Evolutionary conservation across 352 stramenopile species (phyloP).

Genomic region (Halophytophthora batemanensis): DNA sequence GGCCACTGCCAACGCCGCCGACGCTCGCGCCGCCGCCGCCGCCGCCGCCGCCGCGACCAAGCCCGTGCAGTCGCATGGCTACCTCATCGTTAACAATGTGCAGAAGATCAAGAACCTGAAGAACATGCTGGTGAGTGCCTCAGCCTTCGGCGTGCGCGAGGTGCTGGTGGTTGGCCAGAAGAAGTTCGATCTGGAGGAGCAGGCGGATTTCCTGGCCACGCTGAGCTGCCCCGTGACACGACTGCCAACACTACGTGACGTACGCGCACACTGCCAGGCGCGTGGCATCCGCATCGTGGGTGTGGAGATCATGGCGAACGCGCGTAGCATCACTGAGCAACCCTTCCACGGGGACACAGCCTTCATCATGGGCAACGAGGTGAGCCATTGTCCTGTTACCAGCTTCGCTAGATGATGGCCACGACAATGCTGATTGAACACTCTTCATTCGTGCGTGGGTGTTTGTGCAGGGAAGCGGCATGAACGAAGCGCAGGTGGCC

Average conservation of each 20-base stretch:
- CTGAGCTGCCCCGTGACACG: constrained; percentile 56
- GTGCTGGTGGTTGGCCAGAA: constrained; percentile 90
- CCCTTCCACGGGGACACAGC: constrained; percentile 83
- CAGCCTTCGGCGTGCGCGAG: constrained; percentile 75
- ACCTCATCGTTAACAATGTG: constrained; percentile 93
- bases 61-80: constrained; percentile 43
- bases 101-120: constrained; percentile 90
- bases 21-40: too few species aligned
- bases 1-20: too few species aligned
- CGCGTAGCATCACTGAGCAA: constrained; percentile 64
- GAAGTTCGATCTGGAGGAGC: constrained; percentile 65
- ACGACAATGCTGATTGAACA: not conserved
- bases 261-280: constrained; percentile 54
- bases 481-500: constrained; percentile 89
- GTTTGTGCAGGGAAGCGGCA: constrained; percentile 72
- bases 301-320: constrained; percentile 91
- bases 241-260: constrained; percentile 82
- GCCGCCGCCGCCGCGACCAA: too few species aligned
- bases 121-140: constrained; percentile 82
- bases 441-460: constrained; percentile 4
- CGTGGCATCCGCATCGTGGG: constrained; percentile 83
- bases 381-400: constrained; percentile 11
- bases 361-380: constrained; percentile 96
- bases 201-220: constrained; percentile 39
- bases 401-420: not conserved